Conservation (phyloP, 768 basidiomycete genomes). For the Leccinellum luteum region DNA sequence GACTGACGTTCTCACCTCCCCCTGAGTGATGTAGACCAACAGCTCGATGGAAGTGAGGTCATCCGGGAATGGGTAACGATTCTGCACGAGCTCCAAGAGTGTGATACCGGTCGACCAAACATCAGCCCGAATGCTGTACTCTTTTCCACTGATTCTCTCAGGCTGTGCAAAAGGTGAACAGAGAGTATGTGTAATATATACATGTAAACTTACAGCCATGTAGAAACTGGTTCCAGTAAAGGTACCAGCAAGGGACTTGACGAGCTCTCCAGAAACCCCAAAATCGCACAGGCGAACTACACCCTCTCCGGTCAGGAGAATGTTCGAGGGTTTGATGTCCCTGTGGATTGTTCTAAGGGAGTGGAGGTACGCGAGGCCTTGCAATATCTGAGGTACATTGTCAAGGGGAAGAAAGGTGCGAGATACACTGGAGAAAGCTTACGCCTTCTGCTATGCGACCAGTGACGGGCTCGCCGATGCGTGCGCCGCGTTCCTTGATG, state of each 20-base stretch:
- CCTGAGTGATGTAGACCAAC: slow-evolving; percentile 83
- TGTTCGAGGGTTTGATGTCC: slow-evolving; percentile 93
- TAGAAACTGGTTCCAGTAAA: slow-evolving; percentile 98
- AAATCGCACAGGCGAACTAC: slow-evolving; percentile 93
- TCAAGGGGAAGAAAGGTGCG: slow-evolving; percentile 5
- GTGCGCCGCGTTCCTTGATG: slow-evolving; percentile 72
- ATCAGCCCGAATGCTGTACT: slow-evolving; percentile 93
- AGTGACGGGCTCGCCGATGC: slow-evolving; percentile 85
- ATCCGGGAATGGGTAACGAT: slow-evolving; percentile 91
- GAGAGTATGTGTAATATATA: neutral
- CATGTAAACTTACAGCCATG: slow-evolving; percentile 80
- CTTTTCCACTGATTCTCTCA: slow-evolving; percentile 88
- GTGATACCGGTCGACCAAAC: slow-evolving; percentile 98
- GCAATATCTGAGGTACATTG: slow-evolving; percentile 56
- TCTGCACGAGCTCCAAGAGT: slow-evolving; percentile 89
- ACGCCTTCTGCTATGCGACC: slow-evolving; percentile 94
- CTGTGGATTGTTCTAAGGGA: slow-evolving; percentile 90
- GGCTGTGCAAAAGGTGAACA: slow-evolving; percentile 50
- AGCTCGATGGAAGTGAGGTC: slow-evolving; percentile 94
- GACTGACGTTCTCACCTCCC: slow-evolving; percentile 51
- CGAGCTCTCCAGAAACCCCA: slow-evolving; percentile 94
- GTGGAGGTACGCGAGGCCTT: slow-evolving; percentile 93
- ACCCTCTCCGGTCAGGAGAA: slow-evolving; percentile 86
- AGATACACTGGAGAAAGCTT: slow-evolving; percentile 25
- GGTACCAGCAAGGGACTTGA: slow-evolving; percentile 88